Percentiles rank a stretch among this genome's conserved stretches.
Conservation (phyloP, 2,329 filamentous ascomycete species). For the Aspergillus jensenii region DNA sequence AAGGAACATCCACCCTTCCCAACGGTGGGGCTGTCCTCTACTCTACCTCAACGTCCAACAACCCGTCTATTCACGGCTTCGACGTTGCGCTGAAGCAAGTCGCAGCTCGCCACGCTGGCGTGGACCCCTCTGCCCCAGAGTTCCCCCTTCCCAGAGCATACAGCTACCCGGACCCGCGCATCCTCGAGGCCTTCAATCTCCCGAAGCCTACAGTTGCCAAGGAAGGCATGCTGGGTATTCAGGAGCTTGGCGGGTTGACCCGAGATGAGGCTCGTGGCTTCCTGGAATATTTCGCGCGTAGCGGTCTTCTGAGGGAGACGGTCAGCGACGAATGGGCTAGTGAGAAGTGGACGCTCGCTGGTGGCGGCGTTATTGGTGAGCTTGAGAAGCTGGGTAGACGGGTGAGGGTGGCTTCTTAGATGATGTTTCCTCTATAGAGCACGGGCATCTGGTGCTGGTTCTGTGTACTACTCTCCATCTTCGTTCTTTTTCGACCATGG, state of each 20-base stretch:
- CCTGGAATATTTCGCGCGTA: constrained; percentile 92
- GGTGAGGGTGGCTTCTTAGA: constrained; percentile 34
- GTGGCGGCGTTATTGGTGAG: constrained; percentile 80
- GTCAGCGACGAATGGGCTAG: constrained; percentile 70
- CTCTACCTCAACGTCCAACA: constrained; percentile 71
- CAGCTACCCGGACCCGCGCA: constrained; percentile 52
- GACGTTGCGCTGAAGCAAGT: constrained; percentile 63
- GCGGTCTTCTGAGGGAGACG: constrained; percentile 70
- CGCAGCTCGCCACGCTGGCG: constrained; percentile 43
- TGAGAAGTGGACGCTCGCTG: constrained; percentile 81
- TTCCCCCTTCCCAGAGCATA: constrained; percentile 54
- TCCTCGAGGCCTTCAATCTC: constrained; percentile 44
- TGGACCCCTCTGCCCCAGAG: constrained; percentile 37
- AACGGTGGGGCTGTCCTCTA: constrained; percentile 81
- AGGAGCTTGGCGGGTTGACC: constrained; percentile 65
- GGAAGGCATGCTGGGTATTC: constrained; percentile 43
- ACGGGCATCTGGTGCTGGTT: not conserved
- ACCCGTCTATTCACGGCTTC: constrained; percentile 63
- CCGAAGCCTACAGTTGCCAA: constrained; percentile 28
- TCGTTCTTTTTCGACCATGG: not conserved
- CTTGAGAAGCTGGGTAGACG: constrained; percentile 68
- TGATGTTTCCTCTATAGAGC: not conserved
- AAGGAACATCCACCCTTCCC: constrained; percentile 45
- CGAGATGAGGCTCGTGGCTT: constrained; percentile 73
- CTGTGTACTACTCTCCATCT: not conserved